Conservation (phyloP, 768 basidiomycete genomes). For the Leccinum truebloodii region DNA sequence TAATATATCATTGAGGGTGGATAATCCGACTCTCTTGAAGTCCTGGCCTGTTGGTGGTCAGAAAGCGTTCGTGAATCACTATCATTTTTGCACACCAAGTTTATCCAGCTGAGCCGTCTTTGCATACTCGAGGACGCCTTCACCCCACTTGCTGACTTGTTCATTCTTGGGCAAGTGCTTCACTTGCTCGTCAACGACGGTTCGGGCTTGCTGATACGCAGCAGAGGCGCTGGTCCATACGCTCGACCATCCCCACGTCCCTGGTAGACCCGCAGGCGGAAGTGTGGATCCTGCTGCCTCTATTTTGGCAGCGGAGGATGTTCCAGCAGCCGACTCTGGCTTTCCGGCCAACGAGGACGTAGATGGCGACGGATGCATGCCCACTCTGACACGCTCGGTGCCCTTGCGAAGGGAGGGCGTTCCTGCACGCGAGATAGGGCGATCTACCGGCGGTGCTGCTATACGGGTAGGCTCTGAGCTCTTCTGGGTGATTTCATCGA, state of each 20-base stretch:
- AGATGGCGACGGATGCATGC: constrained; percentile 44
- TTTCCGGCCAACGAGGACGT: constrained; percentile 42
- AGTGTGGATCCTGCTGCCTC: constrained; percentile 14
- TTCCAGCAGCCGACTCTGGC: constrained; percentile 31
- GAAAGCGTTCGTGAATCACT: neutral
- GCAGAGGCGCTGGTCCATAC: constrained; percentile 89
- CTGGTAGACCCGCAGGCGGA: constrained; percentile 21
- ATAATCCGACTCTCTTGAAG: constrained; percentile 83
- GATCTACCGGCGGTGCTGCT: constrained; percentile 53
- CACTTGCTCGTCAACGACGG: constrained; percentile 91
- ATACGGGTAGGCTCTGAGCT: constrained; percentile 74
- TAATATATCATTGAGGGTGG: constrained; percentile 87
- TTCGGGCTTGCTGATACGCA: constrained; percentile 83
- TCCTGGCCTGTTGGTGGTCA: constrained; percentile 66
- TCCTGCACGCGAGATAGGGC: constrained; percentile 62
- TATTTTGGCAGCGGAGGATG: constrained; percentile 19
- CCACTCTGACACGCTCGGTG: constrained; percentile 73
- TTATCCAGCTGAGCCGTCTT: constrained; percentile 90
- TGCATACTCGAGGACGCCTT: constrained; percentile 83
- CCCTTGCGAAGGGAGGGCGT: constrained; percentile 75
- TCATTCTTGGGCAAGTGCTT: constrained; percentile 85
- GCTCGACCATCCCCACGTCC: constrained; percentile 79
- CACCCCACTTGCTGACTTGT: constrained; percentile 86
- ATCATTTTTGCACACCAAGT: constrained; percentile 58
- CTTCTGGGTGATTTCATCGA: constrained; percentile 94